Evolutionary conservation across 306 rosid genomes (phyloP), one percentile per base, ranked within the genome.

Genomic region (Oxytropis ochrocephala): DNA sequence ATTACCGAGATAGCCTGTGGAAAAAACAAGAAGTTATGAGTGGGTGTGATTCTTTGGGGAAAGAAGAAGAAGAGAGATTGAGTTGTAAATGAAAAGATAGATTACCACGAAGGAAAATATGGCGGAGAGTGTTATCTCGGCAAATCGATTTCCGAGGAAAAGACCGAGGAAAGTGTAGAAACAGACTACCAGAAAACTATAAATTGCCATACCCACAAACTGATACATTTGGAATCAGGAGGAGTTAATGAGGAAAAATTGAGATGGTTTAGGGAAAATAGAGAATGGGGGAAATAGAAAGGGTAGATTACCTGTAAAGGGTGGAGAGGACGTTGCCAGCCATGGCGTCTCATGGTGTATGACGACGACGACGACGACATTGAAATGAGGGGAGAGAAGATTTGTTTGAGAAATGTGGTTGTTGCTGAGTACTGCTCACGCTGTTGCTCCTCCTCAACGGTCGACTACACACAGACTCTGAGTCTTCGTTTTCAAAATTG

Each of bases 271-370:
- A 1, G 8, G 14, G 13, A 32, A 55, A n/a, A 55, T 6, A n/a
- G 27, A 55, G 11, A 29, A 55, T 12, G 0, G 11, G 19, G 11
- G 27, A 5, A 16, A 14, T 43, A n/a, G 30, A 19, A 30, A 16
- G 5, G 17, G 9, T 36, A 18, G 1, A 13, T 10, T 10, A 93
- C 98, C 97, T 90, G 98, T 69, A 94, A 73, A 75, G 96, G 85
- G 56, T 90, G 98, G 68, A 94, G 86, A 68, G 98, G 98, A 50
- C 84, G 88, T 72, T 94, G 95, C 90, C 94, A 94, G 14, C 98
- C 98, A 82, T 90, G 96, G 90, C 91, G 96, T 85, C 97, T 94
- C 86, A 83, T 50, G 53, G 43, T 76, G 9, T 29, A 5, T 64
- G 70, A 38, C 11, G 18, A 5, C 46, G 70, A 38, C 6, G 70